Conservation (phyloP, 2,329 filamentous ascomycete species). For the Pseudogymnoascus sp. region DNA sequence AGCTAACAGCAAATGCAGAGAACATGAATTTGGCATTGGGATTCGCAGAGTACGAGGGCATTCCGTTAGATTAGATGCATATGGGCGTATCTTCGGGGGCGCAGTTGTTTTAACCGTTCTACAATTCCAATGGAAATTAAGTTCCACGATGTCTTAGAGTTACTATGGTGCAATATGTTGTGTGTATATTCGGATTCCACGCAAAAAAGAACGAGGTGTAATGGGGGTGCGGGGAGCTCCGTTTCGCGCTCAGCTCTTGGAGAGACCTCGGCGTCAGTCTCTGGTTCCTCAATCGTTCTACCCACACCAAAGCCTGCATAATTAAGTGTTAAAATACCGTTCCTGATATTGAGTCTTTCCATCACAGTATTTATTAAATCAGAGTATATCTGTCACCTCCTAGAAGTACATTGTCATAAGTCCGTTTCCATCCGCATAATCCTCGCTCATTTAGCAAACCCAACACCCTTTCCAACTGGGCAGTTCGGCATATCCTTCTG, state of each 20-base stretch:
- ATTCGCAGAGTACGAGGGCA: constrained; percentile 82
- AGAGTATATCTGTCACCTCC: neutral
- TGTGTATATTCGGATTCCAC: neutral
- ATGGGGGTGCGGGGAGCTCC: neutral
- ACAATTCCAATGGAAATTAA: neutral
- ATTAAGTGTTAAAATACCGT: neutral
- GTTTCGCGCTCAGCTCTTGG: neutral
- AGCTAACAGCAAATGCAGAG: constrained; percentile 40
- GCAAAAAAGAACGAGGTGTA: neutral
- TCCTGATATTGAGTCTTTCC: neutral
- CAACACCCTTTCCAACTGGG: constrained; percentile 23
- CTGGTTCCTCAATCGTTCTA: neutral
- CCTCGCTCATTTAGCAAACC: constrained; percentile 10
- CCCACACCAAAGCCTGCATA: neutral
- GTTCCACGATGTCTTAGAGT: neutral
- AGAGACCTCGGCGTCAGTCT: neutral
- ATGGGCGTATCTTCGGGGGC: neutral
- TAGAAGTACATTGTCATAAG: neutral
- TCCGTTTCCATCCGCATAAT: neutral
- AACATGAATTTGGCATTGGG: constrained; percentile 93
- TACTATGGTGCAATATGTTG: neutral
- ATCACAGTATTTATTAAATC: neutral
- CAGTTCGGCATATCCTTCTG: constrained; percentile 24
- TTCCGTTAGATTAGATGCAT: constrained; percentile 43
- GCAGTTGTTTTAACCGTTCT: neutral